Conservation (phyloP, 306 rosid genomes). For the Phaseolus lunatus region DNA sequence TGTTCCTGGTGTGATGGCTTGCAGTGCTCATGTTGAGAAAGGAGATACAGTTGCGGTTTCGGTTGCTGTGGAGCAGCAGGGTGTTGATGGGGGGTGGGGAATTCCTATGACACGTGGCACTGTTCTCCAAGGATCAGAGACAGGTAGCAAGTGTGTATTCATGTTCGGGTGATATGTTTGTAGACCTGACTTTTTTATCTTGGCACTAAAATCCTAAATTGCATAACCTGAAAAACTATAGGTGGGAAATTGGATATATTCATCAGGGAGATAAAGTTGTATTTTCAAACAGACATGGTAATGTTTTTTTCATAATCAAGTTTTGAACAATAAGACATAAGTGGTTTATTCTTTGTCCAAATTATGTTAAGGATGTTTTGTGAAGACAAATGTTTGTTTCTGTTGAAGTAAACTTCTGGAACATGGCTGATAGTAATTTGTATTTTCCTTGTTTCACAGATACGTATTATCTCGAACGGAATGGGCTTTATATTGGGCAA, state of each 20-base stretch:
- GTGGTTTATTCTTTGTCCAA: conserved; percentile 5
- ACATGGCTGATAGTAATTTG: conserved; percentile 31
- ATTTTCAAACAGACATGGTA: conserved; percentile 9
- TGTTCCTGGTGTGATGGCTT: conserved; percentile 93
- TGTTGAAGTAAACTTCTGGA: conserved; percentile 29
- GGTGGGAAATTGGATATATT: not conserved
- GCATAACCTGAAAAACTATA: conserved; percentile 1
- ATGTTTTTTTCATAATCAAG: not conserved
- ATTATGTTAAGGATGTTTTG: not conserved
- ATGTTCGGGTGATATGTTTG: conserved; percentile 20
- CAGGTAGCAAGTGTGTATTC: conserved; percentile 59
- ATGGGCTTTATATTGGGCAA: conserved; percentile 84
- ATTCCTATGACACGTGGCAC: conserved; percentile 87
- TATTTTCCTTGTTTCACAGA: conserved; percentile 55
- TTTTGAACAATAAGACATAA: not conserved
- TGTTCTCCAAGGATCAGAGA: conserved; percentile 68
- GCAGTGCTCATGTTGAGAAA: conserved; percentile 93
- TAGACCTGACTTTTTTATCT: conserved; percentile 16
- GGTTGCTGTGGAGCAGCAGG: conserved; percentile 86
- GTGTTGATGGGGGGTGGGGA: conserved; percentile 76
- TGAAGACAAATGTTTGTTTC: conserved; percentile 29
- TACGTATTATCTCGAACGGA: conserved; percentile 74
- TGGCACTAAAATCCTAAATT: not conserved
- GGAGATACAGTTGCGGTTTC: conserved; percentile 85
- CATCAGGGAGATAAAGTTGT: conserved; percentile 30